Evolutionary conservation across 345 rosid genomes (phyloP), one percentile per base, ranked within the genome.

Genomic region (Sisymbrium irio): DNA sequence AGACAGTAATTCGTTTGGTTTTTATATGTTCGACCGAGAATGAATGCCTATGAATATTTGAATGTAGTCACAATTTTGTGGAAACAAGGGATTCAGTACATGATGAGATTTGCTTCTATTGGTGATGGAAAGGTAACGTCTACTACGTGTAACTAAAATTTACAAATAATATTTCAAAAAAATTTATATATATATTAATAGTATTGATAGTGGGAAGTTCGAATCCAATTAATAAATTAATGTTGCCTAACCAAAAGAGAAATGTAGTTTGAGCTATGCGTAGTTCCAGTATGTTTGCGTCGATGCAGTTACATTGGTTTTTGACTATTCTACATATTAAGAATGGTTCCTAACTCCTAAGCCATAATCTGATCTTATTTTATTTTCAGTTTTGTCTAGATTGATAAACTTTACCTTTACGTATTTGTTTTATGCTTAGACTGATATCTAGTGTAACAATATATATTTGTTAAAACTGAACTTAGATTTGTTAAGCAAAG

Each of bases 171-270:
- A 35, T 11, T 35, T 35, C 28, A 47, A n/a, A 9, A 20, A 13
- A 22, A 1, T 22, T 22, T 22, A 1, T 22, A 22, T 22, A 22
- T 22, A 22, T 22, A 22, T 22, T 49, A 41, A 32, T 37, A 46
- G n/a, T 47, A 46, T 53, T n/a, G n/a, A 39, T 10, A 61, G 36
- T 19, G 20, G 51, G 61, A 62, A 40, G 62, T 51, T 44, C 6
- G 67, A 64, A 54, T 73, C 71, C 71, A 42, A 55, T 72, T 54
- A 30, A 30, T 62, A 53, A 36, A 62, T 72, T 72, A 19, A 72
- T 53, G 77, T 32, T 63, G 70, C 54, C 77, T 63, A 63, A 54
- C 76, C 55, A 41, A 25, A 72, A 72, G 19, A 40, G 35, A 72
- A 19, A 15, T 14, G 46, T 62, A 19, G 53, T 50, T 46, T 51